Conservation (phyloP, 768 basidiomycete species). For the Termitomyces heimii region DNA sequence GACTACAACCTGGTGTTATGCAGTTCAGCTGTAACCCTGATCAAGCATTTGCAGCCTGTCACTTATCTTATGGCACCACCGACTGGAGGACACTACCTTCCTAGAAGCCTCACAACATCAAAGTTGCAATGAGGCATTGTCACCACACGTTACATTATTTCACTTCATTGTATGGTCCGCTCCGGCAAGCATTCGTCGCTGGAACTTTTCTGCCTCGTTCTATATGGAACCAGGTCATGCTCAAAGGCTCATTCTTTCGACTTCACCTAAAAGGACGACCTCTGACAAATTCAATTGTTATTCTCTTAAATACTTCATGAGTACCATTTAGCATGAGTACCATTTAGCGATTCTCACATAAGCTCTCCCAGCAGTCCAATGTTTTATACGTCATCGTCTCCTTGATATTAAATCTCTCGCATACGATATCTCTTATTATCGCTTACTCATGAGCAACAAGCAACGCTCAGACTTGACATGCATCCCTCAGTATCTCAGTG, state of each 20-base stretch:
- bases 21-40: background rate
- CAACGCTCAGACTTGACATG: no score
- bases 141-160: background rate
- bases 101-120: background rate
- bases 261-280: background rate
- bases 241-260: background rate
- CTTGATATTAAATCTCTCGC: background rate
- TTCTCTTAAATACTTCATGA: no score
- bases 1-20: background rate
- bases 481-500: no score
- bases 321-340: no score
- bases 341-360: background rate
- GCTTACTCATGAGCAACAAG: slow-evolving; percentile 2
- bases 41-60: background rate
- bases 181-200: slow-evolving; percentile 1
- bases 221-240: slow-evolving; percentile 2
- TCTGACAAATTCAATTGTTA: no score
- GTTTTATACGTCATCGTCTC: background rate
- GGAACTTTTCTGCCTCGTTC: slow-evolving; percentile 1
- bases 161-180: background rate
- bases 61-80: background rate
- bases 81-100: background rate
- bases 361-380: background rate
- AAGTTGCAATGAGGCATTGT: background rate
- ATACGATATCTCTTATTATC: background rate